Percentiles rank a stretch among this genome's conserved stretches.
Conservation (phyloP, 768 basidiomycete species). For the Trametes villosa region DNA sequence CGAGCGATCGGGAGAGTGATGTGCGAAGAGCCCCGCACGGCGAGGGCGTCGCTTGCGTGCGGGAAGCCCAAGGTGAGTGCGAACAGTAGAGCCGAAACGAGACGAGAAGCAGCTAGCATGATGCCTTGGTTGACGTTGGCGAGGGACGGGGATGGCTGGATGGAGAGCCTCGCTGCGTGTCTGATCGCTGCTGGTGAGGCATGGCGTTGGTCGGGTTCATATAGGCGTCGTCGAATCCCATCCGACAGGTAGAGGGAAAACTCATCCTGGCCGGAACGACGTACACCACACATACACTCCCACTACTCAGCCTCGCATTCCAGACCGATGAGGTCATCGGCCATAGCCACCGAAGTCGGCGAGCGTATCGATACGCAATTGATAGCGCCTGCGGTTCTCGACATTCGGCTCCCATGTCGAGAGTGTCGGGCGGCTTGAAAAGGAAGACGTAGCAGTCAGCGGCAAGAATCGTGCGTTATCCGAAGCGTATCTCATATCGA, state of each 20-base stretch:
- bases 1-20: conserved; percentile 27
- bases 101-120: conserved; percentile 9
- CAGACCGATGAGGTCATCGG: too few species aligned
- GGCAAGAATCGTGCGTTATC: not conserved
- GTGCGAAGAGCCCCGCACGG: conserved; percentile 11
- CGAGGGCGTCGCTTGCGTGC: not conserved
- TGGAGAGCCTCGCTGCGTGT: not conserved
- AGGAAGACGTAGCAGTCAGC: not conserved
- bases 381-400: not conserved
- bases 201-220: not conserved
- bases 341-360: not conserved
- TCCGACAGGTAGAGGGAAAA: not conserved
- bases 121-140: not conserved
- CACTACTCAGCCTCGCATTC: too few species aligned
- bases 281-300: too few species aligned
- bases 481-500: conserved; percentile 10
- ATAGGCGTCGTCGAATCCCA: not conserved
- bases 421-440: not conserved
- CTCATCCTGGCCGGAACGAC: too few species aligned
- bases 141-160: not conserved
- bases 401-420: not conserved
- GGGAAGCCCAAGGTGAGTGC: not conserved
- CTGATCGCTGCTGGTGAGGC: too few species aligned
- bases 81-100: not conserved
- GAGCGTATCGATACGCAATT: not conserved